These are phyloP conservation scores for Fusarium paranaense DNA, from an alignment of 2,329 filamentous ascomycete species.

Conservation along the genomic window DNA sequence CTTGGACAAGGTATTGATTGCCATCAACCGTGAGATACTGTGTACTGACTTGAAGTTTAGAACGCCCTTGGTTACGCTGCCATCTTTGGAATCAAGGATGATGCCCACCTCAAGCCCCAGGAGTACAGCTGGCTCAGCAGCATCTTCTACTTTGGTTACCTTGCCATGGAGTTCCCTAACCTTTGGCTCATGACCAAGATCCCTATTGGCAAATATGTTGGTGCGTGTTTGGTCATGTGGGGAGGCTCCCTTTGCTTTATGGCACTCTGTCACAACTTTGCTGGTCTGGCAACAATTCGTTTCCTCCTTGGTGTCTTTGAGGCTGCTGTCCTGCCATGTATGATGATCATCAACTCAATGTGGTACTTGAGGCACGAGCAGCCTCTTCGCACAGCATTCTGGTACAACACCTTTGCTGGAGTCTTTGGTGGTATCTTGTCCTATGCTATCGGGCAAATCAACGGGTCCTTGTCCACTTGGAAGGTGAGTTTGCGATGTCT, in stretches of 20 bases:
- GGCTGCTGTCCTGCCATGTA: conserved; percentile 39
- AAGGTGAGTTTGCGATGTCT: neutral
- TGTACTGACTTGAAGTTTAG: neutral
- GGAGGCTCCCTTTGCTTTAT: conserved; percentile 20
- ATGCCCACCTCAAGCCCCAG: conserved; percentile 43
- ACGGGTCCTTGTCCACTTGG: conserved; percentile 28
- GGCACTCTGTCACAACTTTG: conserved; percentile 36
- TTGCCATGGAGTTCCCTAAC: conserved; percentile 60
- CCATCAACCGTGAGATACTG: too few relatives aligned
- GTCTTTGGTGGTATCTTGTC: conserved; percentile 45
- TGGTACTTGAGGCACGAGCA: conserved; percentile 48
- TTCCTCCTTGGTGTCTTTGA: conserved; percentile 44
- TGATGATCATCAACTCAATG: conserved; percentile 42
- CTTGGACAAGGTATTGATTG: conserved; percentile 19
- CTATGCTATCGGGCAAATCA: conserved; percentile 42
- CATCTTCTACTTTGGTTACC: conserved; percentile 57
- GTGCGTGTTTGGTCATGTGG: neutral
- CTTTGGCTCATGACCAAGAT: conserved; percentile 24
- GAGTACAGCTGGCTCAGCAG: conserved; percentile 73
- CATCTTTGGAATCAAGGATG: conserved; percentile 23
- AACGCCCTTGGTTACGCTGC: conserved; percentile 10
- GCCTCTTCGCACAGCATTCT: conserved; percentile 45
- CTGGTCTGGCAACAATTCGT: conserved; percentile 38
- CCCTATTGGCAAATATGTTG: neutral
- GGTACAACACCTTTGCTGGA: conserved; percentile 45